Evolutionary conservation across 257 asterid genomes (phyloP).

Genomic region (Coffea eugenioides): DNA sequence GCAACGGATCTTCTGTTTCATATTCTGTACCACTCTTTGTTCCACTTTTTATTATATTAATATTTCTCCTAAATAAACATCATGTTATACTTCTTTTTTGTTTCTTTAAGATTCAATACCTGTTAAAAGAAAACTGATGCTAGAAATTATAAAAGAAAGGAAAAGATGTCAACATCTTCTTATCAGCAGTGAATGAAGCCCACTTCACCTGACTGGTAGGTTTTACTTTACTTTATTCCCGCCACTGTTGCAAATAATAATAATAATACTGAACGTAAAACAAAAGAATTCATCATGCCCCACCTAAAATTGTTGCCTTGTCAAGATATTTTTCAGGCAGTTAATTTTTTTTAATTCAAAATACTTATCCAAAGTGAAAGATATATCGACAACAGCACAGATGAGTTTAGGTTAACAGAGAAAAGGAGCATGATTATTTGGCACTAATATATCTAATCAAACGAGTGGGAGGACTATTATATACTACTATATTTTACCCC

Average conservation of each 20-base stretch:
- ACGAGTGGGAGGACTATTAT: background rate
- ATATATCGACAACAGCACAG: background rate
- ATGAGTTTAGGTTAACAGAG: background rate
- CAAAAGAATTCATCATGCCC: background rate
- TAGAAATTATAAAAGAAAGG: too few relatives aligned
- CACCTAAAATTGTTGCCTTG: background rate
- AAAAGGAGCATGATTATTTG: slow-evolving; percentile 5
- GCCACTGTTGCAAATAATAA: background rate
- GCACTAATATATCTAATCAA: background rate
- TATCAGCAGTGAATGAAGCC: background rate
- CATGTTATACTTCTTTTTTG: too few relatives aligned
- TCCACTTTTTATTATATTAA: too few relatives aligned
- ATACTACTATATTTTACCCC: background rate
- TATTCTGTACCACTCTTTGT: too few relatives aligned
- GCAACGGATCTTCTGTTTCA: too few relatives aligned
- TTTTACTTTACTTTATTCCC: background rate
- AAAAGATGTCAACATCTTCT: background rate
- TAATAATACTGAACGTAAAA: too few relatives aligned
- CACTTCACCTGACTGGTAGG: background rate
- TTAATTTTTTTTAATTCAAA: background rate
- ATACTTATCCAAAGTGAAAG: background rate
- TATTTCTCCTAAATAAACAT: too few relatives aligned
- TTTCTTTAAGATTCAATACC: too few relatives aligned
- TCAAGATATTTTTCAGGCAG: background rate
- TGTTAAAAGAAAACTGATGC: too few relatives aligned